Evolutionary conservation across 805 yeast species (phyloP), one percentile per base, ranked within the genome.

Genomic region (Kuraishia hungarica): DNA sequence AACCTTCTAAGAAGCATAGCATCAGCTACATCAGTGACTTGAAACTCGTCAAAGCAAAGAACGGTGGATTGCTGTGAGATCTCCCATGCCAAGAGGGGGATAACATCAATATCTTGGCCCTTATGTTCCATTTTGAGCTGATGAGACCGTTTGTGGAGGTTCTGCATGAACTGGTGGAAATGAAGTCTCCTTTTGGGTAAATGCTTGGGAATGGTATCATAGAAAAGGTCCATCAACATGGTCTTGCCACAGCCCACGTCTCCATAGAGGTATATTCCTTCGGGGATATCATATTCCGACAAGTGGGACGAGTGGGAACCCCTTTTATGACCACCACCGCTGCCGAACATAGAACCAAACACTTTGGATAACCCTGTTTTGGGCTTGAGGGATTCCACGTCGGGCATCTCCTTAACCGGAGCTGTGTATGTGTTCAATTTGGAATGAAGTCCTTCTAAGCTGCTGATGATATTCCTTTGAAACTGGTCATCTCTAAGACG

Each of bases 201-300:
- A 65, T 87, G 89, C 0, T 70, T 53, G 0, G 98, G 97, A 19
- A 93, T 79, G 0, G 97, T 89, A 21, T 81, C 75, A 70, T 92
- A 94, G 64, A 94, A 94, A 60, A 94, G 75, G 69, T 94, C 98
- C 98, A 94, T 93, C 57, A 94, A 75, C 97, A 94, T 93, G 7
- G 99, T 94, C 67, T 94, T 93, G 2, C 99, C 99, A 70, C 98
- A 92, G 1, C 99, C 99, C 49, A 94, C 99, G 68, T 94, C 98
- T 22, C 99, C 99, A 69, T 89, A 94, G 29, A 94, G 75, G 64
- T 94, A 94, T 7, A 94, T 86, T 3, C 99, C 99, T 60, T 79
- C 75, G 1, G 94, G 97, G 15, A 84, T 75, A 2, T 62, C 62
- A n/a, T 15, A 22, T 29, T 5, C 39, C 3, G 11, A 22, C 22